Evolutionary conservation across 176 grass and related monocot genomes (phyloP).

Genomic region (Aegilops tauschii): DNA sequence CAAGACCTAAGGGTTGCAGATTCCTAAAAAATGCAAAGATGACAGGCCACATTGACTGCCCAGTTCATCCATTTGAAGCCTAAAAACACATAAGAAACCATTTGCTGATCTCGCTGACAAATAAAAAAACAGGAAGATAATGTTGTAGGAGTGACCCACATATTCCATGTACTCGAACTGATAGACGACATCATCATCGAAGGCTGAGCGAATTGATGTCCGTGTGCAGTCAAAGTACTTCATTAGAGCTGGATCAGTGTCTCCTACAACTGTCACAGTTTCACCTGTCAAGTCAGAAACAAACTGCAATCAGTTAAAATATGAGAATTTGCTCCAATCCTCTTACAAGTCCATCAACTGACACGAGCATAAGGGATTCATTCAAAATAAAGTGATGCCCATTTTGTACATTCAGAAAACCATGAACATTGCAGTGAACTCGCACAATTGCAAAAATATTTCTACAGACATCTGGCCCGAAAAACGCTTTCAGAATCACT

Average conservation of each 20-base stretch:
- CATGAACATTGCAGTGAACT: background rate
- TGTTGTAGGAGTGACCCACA: slow-evolving; percentile 47
- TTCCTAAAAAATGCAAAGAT: slow-evolving; percentile 1
- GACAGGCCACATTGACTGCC: slow-evolving; percentile 9
- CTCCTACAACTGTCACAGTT: slow-evolving; percentile 84
- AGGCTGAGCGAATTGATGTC: slow-evolving; percentile 69
- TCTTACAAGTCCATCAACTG: background rate
- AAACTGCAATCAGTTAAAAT: background rate
- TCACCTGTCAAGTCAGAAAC: slow-evolving; percentile 54
- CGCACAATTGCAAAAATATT: background rate
- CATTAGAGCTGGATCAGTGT: slow-evolving; percentile 82
- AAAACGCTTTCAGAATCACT: background rate
- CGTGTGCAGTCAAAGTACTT: slow-evolving; percentile 98
- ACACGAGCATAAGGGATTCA: background rate
- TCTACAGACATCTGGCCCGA: background rate
- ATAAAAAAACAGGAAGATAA: background rate
- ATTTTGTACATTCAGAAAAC: background rate
- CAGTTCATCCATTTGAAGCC: slow-evolving; percentile 11
- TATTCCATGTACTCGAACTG: slow-evolving; percentile 99
- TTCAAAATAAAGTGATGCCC: background rate
- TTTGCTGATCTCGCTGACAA: slow-evolving; percentile 5
- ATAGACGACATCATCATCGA: slow-evolving; percentile 94
- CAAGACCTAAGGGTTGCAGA: background rate
- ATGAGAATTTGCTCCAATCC: background rate
- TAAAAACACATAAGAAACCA: slow-evolving; percentile 16